These are phyloP conservation scores for Solanum etuberosum DNA, from an alignment of 257 asterid genomes.

Conservation along the genomic window DNA sequence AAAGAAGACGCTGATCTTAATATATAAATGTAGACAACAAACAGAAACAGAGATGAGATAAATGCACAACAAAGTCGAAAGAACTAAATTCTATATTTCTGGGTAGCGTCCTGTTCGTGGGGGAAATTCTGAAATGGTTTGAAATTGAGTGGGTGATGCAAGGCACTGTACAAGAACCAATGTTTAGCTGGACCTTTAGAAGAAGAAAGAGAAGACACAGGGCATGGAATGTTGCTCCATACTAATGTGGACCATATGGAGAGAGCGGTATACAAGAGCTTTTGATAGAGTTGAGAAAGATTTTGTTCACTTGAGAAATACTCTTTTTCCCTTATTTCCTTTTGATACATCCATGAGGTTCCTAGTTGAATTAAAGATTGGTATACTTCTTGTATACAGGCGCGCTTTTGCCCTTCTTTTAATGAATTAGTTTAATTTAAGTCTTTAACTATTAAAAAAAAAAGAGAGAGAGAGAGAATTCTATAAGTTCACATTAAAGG, in stretches of 20 bases:
- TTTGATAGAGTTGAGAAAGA: background rate
- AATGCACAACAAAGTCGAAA: background rate
- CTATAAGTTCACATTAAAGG: background rate
- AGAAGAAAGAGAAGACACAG: background rate
- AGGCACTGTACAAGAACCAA: background rate
- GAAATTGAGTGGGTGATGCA: background rate
- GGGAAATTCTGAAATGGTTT: background rate
- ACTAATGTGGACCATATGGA: background rate
- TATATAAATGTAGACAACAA: background rate
- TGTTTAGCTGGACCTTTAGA: background rate
- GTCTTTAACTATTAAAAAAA: background rate
- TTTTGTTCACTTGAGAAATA: background rate
- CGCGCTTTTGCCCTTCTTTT: background rate
- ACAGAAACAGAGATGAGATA: background rate
- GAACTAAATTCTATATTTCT: background rate
- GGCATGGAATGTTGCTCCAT: background rate
- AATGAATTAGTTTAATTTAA: background rate
- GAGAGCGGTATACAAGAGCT: background rate
- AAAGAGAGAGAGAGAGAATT: too few relatives aligned
- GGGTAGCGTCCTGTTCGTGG: background rate
- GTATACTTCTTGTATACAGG: too few relatives aligned
- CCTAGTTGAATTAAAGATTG: background rate
- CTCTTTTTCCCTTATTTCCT: background rate
- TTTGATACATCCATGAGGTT: background rate
- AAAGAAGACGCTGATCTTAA: background rate